Percentiles rank a stretch among this genome's conserved stretches.
Evolutionary conservation across 805 yeast species (phyloP).

Genomic region (Geotrichum ghanense): DNA sequence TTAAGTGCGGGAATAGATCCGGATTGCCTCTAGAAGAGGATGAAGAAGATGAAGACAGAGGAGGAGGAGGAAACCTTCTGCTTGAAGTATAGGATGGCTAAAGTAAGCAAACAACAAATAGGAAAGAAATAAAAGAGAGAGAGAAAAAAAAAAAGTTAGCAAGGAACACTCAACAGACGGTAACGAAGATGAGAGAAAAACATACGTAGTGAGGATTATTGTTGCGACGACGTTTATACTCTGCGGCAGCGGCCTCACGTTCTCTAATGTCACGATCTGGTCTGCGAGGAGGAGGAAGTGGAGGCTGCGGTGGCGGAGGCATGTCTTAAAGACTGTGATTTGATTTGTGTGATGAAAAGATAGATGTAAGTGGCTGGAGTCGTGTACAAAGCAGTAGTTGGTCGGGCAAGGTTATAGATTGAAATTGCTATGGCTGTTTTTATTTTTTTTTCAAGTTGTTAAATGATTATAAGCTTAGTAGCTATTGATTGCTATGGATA

Average conservation of each 20-base stretch:
- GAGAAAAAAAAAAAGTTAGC: not conserved
- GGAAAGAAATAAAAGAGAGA: not conserved
- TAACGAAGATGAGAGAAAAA: not conserved
- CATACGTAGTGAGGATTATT: conserved; percentile 1
- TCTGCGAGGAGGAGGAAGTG: conserved; percentile 1
- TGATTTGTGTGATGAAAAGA: not conserved
- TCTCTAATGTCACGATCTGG: conserved; percentile 1
- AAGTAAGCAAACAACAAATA: not conserved
- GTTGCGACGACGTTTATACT: not conserved
- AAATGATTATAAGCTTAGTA: too few relatives aligned
- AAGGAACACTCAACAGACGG: not conserved
- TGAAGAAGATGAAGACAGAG: not conserved
- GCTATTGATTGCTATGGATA: too few relatives aligned
- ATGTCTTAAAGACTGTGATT: not conserved
- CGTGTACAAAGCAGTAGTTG: too few relatives aligned
- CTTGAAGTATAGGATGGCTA: not conserved
- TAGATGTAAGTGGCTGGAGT: not conserved
- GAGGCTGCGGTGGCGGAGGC: conserved; percentile 1
- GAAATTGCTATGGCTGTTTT: too few relatives aligned
- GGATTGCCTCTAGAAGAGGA: not conserved
- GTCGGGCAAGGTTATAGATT: too few relatives aligned
- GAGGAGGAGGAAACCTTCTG: not conserved
- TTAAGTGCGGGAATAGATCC: not conserved
- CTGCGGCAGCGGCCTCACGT: not conserved
- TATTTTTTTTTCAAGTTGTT: too few relatives aligned